Conservation (phyloP, 2,329 filamentous ascomycete genomes). For the Cadophora sp. region DNA sequence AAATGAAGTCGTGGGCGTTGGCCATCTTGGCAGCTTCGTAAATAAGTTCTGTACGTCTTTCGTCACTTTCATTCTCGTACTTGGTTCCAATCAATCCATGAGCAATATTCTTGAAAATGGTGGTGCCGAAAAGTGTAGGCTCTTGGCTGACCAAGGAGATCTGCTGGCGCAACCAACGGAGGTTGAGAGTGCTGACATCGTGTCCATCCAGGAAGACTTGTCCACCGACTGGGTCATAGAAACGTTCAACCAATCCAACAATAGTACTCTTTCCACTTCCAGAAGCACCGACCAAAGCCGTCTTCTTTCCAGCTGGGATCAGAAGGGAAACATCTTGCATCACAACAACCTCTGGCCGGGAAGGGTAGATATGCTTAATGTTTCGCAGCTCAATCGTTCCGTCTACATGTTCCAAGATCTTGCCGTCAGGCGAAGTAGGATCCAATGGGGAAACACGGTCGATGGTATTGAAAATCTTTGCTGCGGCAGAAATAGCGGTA, state of each 20-base stretch:
- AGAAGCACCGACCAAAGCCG: conserved; percentile 91
- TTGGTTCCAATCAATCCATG: conserved; percentile 87
- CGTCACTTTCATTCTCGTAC: conserved; percentile 71
- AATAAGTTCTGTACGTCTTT: conserved; percentile 74
- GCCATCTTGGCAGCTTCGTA: conserved; percentile 85
- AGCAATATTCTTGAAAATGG: conserved; percentile 89
- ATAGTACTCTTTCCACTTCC: conserved; percentile 96
- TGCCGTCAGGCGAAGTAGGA: conserved; percentile 73
- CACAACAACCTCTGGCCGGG: conserved; percentile 85
- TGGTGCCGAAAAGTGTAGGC: conserved; percentile 86
- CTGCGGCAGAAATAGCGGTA: conserved; percentile 80
- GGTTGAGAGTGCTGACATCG: conserved; percentile 81
- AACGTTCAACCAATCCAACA: conserved; percentile 89
- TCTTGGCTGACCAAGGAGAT: conserved; percentile 94
- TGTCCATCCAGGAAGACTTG: conserved; percentile 81
- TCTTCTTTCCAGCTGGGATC: conserved; percentile 89
- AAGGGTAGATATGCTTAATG: conserved; percentile 94
- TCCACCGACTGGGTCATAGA: conserved; percentile 89
- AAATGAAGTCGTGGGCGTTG: conserved; percentile 94
- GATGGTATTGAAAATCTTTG: conserved; percentile 94
- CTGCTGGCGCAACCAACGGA: conserved; percentile 90
- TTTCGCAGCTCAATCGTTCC: conserved; percentile 82
- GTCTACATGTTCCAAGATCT: conserved; percentile 73
- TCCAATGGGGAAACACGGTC: conserved; percentile 87
- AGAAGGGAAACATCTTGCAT: conserved; percentile 82